Conservation (phyloP, 805 yeast species). For the Wickerhamiella lipophila region DNA sequence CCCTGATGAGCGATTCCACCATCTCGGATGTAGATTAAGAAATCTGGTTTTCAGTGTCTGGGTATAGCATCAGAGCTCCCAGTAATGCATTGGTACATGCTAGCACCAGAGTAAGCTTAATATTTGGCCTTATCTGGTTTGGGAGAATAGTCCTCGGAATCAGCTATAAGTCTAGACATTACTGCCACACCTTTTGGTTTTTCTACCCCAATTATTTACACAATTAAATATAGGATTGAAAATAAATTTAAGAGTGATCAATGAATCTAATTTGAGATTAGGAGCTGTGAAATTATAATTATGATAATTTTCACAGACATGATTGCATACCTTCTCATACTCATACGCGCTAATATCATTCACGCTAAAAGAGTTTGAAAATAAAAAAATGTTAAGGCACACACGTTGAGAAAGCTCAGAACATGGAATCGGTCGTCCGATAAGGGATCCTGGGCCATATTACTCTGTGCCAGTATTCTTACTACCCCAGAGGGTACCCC, state of each 20-base stretch:
- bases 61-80: slow-evolving; percentile 32
- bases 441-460: slow-evolving; percentile 32
- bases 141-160: slow-evolving; percentile 46
- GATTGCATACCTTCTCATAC: no score
- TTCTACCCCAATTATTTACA: no score
- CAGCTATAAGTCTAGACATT: slow-evolving; percentile 42
- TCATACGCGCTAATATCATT: no score
- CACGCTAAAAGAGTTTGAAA: no score
- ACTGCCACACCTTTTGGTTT: slow-evolving; percentile 72
- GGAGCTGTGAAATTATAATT: no score
- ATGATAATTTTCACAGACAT: no score
- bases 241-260: no score
- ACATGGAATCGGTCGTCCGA: slow-evolving; percentile 41
- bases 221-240: no score
- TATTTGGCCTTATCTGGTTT: slow-evolving; percentile 3
- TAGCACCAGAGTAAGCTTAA: slow-evolving; percentile 33
- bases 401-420: slow-evolving; percentile 40
- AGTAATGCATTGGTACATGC: slow-evolving; percentile 49
- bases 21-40: slow-evolving; percentile 38
- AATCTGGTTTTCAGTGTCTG: slow-evolving; percentile 17
- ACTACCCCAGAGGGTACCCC: slow-evolving; percentile 36
- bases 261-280: slow-evolving; percentile 41
- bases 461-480: slow-evolving; percentile 50
- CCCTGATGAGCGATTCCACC: slow-evolving; percentile 37
- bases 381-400: slow-evolving; percentile 39